Evolutionary conservation across 352 stramenopile species (phyloP), one percentile per base, ranked within the genome.

Genomic region (Pythium phragmitis): DNA sequence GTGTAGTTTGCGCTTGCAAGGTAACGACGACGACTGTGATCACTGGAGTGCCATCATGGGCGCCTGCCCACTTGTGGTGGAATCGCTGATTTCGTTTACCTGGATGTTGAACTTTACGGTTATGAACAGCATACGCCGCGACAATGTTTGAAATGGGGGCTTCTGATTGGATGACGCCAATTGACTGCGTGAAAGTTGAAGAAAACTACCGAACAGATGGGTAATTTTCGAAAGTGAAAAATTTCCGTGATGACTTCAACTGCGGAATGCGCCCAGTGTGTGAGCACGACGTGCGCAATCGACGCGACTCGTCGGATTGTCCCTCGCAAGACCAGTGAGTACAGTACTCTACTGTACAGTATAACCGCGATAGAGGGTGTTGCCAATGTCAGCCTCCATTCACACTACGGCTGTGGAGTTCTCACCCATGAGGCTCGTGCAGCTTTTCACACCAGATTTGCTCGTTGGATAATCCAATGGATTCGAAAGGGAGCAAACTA

Each of bases 121-220:
- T 60, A 60, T 1, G 53, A 60, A 60, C 53, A 11, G 19, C 21
- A 60, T 39, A 21, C 26, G 26, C 26, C 26, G 26, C 26, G 26
- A 30, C 26, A 30, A 30, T 30, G 26, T 54, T 54, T 8, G 21
- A 39, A 50, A 26, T 49, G 34, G 4, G 12, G 9, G n/a, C n/a
- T 42, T 42, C 16, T 56, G 57, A 63, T 63, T 63, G 34, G 57
- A 1, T 13, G 37, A 54, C n/a, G 33, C 21, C 19, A 57, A 49
- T 37, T 63, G 57, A 63, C 57, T 63, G 57, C 28, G 57, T 63
- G 57, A 63, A 56, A 36, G 57, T 57, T 42, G 47, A 64, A 56
- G 57, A 64, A 64, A 64, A 64, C 57, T 64, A 57, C 57, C 23
- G 28, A 19, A 30, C 26, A 30, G 26, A 30, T 30, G 34, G 33